Conservation (phyloP, 306 rosid genomes). For the Pachyrhizus erosus region DNA sequence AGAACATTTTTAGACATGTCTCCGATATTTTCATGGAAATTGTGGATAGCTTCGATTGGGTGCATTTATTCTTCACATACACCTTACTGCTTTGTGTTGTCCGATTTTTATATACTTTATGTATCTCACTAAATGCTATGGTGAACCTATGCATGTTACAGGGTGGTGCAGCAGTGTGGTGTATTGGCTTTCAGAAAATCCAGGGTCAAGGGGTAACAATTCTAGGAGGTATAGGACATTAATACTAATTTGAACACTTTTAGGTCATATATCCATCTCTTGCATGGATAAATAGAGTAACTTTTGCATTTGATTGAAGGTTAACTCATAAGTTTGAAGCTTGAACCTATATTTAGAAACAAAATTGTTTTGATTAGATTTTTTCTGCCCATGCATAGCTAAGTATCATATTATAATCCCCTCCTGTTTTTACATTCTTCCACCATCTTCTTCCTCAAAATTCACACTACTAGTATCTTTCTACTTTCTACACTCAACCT, state of each 20-base stretch:
- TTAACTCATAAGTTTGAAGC: background rate
- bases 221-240: constrained; percentile 77
- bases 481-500: constrained; percentile 23
- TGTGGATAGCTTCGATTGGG: background rate
- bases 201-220: constrained; percentile 84
- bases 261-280: background rate
- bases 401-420: background rate
- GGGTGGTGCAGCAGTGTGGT: constrained; percentile 83
- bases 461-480: constrained; percentile 1
- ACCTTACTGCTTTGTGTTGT: background rate
- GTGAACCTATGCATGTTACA: constrained; percentile 49
- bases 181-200: constrained; percentile 89
- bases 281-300: constrained; percentile 2
- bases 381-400: background rate
- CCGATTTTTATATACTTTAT: constrained; percentile 2
- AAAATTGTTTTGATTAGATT: background rate
- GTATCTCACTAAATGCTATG: constrained; percentile 36
- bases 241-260: constrained; percentile 17
- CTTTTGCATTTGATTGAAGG: constrained; percentile 8
- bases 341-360: constrained; percentile 6
- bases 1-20: constrained; percentile 14
- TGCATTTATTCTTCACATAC: background rate
- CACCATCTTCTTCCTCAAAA: background rate
- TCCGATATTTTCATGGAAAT: constrained; percentile 24
- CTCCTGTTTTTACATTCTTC: background rate